Conservation (phyloP, 305 asterid species). For the Vinca major region DNA sequence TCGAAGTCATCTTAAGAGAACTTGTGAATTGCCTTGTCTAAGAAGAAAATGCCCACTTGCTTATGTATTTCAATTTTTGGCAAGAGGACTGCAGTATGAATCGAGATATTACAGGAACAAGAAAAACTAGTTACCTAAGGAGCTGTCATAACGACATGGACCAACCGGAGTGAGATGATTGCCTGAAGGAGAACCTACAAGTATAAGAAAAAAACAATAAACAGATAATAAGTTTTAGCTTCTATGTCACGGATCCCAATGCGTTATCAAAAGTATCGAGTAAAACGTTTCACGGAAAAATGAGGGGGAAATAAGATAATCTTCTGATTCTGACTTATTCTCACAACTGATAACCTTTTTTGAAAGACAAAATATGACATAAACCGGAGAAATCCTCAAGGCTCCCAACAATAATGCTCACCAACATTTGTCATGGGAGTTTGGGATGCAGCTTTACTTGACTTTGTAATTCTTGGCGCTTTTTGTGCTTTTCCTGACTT, state of each 20-base stretch:
- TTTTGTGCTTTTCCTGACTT: constrained; percentile 64
- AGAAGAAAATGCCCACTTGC: neutral
- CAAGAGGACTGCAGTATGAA: neutral
- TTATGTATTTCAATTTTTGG: neutral
- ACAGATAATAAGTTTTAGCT: constrained; percentile 1
- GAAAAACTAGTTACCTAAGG: constrained; percentile 50
- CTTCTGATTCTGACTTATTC: neutral
- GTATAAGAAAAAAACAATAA: constrained; percentile 4
- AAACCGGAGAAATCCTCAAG: constrained; percentile 1
- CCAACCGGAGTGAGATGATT: constrained; percentile 74
- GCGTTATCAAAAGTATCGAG: neutral
- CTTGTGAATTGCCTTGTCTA: neutral
- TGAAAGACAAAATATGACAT: neutral
- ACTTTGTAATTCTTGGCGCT: constrained; percentile 57
- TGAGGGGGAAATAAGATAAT: neutral
- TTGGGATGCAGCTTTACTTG: constrained; percentile 53
- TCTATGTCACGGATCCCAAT: neutral
- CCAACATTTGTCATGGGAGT: constrained; percentile 50
- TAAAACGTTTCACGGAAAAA: neutral
- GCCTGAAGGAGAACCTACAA: constrained; percentile 80
- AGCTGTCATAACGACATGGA: constrained; percentile 93
- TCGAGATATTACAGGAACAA: neutral
- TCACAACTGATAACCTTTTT: neutral
- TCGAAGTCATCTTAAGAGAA: no score
- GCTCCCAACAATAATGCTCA: constrained; percentile 26